Evolutionary conservation across 805 yeast genomes (phyloP).

Genomic region (Metschnikowia baotianmanensis): DNA sequence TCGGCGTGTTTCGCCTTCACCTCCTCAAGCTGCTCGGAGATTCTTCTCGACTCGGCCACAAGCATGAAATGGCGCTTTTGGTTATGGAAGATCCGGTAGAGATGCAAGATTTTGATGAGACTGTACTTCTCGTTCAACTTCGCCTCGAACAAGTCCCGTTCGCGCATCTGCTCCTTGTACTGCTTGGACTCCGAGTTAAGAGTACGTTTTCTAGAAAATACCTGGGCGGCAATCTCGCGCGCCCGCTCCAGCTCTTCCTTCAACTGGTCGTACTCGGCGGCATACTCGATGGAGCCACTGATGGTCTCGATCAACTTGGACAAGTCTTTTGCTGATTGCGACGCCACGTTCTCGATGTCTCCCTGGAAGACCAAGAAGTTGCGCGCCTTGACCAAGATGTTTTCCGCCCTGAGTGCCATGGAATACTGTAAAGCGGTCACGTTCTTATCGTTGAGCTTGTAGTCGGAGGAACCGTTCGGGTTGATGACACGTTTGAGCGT

Average conservation of each 20-base stretch:
- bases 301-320: slow-evolving; percentile 75
- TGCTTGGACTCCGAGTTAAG: slow-evolving; percentile 72
- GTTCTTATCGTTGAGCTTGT: slow-evolving; percentile 56
- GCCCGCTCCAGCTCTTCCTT: slow-evolving; percentile 65
- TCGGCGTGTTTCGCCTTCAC: slow-evolving; percentile 25
- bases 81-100: slow-evolving; percentile 67
- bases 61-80: slow-evolving; percentile 40
- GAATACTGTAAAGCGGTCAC: slow-evolving; percentile 68
- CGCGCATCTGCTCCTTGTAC: slow-evolving; percentile 71
- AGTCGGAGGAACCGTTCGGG: slow-evolving; percentile 60
- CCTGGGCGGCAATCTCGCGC: slow-evolving; percentile 58
- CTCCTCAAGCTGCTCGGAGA: slow-evolving; percentile 11
- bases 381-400: slow-evolving; percentile 82
- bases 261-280: slow-evolving; percentile 62
- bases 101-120: slow-evolving; percentile 46
- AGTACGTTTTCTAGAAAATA: slow-evolving; percentile 67
- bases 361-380: slow-evolving; percentile 96
- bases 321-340: slow-evolving; percentile 77
- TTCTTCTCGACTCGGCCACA: slow-evolving; percentile 28
- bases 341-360: slow-evolving; percentile 90
- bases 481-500: slow-evolving; percentile 63
- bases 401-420: slow-evolving; percentile 65
- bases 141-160: slow-evolving; percentile 63
- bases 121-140: slow-evolving; percentile 49
- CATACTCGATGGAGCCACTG: slow-evolving; percentile 73